A percentile compares a stretch with the other conserved stretches of the same genome.
Evolutionary conservation across 441 rosid species (phyloP).

Genomic region (Corymbia citriodora): DNA sequence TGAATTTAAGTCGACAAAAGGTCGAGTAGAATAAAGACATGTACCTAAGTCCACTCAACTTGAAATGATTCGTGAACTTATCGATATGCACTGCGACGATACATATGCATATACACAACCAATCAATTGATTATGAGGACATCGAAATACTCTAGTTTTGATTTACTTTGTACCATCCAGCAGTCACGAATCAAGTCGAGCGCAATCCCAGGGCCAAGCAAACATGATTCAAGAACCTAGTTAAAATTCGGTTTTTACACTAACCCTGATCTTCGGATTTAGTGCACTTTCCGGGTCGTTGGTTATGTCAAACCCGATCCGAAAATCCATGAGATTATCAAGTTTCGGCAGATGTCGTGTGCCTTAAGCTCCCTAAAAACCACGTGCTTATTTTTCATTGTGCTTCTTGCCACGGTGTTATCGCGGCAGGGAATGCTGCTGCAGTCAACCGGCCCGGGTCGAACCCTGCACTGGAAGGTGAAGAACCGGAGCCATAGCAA

Average conservation of each 20-base stretch:
- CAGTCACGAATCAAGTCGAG: not conserved
- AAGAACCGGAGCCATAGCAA: not conserved
- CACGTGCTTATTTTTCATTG: not conserved
- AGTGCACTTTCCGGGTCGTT: not conserved
- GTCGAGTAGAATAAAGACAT: not conserved
- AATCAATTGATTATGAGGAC: not conserved
- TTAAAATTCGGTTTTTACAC: not conserved
- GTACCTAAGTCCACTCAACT: not conserved
- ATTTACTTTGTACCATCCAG: not conserved
- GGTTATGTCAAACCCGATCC: not conserved
- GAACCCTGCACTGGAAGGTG: not conserved
- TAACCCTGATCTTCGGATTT: not conserved
- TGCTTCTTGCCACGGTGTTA: not conserved
- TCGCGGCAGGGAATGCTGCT: not conserved
- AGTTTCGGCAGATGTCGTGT: not conserved
- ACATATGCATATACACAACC: not conserved
- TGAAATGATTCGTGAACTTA: not conserved
- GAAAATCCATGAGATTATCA: not conserved
- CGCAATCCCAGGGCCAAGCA: not conserved
- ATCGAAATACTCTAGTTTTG: not conserved
- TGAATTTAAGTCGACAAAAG: not conserved
- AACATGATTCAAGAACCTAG: not conserved
- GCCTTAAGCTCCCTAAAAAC: not conserved
- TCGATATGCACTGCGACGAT: accelerated
- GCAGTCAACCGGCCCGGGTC: not conserved